phyloP scores from a whole-genome alignment of 2,329 filamentous ascomycete species.

The Venturia nashicola region DNA sequence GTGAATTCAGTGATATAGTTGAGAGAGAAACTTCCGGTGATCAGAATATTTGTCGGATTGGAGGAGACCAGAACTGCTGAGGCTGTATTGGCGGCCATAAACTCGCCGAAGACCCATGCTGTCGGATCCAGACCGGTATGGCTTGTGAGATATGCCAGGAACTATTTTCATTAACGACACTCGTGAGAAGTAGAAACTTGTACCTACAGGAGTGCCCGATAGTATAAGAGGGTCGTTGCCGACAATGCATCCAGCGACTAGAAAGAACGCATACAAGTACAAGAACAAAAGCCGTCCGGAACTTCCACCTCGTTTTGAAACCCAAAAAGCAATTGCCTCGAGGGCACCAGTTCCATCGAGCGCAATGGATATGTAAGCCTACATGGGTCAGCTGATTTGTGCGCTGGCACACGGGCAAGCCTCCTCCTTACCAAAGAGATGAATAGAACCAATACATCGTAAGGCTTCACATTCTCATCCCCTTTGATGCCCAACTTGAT shows the following conservation, averaged over 20 bases:
- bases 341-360: neutral
- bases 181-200: neutral
- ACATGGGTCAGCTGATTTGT: neutral
- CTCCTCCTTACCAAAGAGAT: neutral
- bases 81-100: neutral
- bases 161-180: neutral
- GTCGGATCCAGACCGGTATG: neutral
- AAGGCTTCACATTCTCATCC: constrained; percentile 1
- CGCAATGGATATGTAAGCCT: neutral
- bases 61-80: neutral
- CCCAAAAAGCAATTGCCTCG: neutral
- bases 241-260: neutral
- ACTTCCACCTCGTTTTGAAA: neutral
- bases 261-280: neutral
- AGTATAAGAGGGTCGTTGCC: constrained; percentile 1
- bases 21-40: neutral
- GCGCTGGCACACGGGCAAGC: neutral
- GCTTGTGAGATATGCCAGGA: neutral
- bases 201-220: neutral
- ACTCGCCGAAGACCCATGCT: neutral
- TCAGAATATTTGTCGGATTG: neutral
- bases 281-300: neutral
- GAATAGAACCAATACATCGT: constrained; percentile 3
- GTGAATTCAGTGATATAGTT: neutral
- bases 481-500: constrained; percentile 1